phyloP scores from a whole-genome alignment of 768 basidiomycete species.

The Phlebiopsis gigantea region DNA sequence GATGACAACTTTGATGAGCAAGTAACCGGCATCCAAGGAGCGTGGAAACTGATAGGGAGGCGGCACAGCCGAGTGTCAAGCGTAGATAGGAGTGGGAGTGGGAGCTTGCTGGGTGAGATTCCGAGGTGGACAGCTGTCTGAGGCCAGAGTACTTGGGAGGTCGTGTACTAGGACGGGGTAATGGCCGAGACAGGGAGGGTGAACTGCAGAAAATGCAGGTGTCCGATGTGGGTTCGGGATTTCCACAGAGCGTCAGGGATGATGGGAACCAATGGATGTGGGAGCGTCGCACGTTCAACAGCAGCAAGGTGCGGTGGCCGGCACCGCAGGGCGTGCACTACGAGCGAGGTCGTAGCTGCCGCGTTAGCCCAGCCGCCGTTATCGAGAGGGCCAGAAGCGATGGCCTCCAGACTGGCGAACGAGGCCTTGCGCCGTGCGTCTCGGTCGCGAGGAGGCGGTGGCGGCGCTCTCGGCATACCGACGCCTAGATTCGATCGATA shows the following conservation, averaged over 20 bases:
- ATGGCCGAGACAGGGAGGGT: not conserved
- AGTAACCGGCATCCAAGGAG: not conserved
- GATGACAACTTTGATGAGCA: not conserved
- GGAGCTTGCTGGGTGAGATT: not conserved
- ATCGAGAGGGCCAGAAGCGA: not conserved
- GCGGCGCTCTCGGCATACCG: not conserved
- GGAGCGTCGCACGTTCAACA: not conserved
- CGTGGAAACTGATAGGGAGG: not conserved
- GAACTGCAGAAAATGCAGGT: not conserved
- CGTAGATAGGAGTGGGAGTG: not conserved
- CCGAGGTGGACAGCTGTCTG: not conserved
- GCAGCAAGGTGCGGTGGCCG: not conserved
- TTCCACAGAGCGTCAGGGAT: not conserved
- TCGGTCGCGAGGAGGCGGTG: not conserved
- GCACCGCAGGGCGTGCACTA: too few relatives aligned
- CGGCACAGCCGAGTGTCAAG: not conserved
- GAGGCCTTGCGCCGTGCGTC: not conserved
- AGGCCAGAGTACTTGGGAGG: not conserved
- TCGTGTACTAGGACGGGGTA: not conserved
- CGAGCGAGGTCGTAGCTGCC: not conserved
- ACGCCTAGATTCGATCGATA: not conserved
- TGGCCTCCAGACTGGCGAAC: not conserved
- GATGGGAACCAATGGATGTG: not conserved
- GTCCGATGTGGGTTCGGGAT: not conserved
- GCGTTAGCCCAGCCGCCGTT: not conserved